phyloP scores from a whole-genome alignment of 257 asterid species.

The Solanum lignicaule region DNA sequence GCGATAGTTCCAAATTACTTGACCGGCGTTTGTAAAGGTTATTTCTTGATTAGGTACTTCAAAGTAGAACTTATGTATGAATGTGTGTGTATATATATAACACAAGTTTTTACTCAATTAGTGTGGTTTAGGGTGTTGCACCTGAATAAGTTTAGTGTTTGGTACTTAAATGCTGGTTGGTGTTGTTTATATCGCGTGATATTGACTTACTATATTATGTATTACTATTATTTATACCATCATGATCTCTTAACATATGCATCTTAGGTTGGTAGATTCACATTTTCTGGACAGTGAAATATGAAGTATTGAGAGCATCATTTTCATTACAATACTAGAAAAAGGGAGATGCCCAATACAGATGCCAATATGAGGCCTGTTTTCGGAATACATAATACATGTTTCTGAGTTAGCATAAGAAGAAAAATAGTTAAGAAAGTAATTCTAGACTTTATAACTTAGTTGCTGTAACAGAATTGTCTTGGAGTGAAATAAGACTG shows the following conservation, averaged over 20 bases:
- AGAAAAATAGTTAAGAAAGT: background rate
- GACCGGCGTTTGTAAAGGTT: background rate
- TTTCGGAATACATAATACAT: background rate
- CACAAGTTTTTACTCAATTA: background rate
- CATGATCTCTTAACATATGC: background rate
- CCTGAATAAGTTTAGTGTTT: background rate
- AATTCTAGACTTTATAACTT: background rate
- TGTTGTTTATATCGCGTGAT: background rate
- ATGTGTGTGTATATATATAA: background rate
- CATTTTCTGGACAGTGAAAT: background rate
- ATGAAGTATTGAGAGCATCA: background rate
- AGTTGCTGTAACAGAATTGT: background rate
- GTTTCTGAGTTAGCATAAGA: background rate
- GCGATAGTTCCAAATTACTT: background rate
- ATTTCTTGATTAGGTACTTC: background rate
- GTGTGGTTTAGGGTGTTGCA: background rate
- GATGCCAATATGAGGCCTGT: background rate
- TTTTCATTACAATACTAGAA: background rate
- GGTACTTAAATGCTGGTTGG: background rate
- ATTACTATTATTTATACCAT: background rate
- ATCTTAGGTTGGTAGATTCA: background rate
- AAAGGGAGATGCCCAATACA: background rate
- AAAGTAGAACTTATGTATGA: background rate
- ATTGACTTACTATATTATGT: background rate
- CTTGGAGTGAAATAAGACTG: background rate